Percentiles rank a stretch among this genome's conserved stretches.
phyloP scores from a whole-genome alignment of 2,329 filamentous ascomycete species.

The Ophiostoma australiae region DNA sequence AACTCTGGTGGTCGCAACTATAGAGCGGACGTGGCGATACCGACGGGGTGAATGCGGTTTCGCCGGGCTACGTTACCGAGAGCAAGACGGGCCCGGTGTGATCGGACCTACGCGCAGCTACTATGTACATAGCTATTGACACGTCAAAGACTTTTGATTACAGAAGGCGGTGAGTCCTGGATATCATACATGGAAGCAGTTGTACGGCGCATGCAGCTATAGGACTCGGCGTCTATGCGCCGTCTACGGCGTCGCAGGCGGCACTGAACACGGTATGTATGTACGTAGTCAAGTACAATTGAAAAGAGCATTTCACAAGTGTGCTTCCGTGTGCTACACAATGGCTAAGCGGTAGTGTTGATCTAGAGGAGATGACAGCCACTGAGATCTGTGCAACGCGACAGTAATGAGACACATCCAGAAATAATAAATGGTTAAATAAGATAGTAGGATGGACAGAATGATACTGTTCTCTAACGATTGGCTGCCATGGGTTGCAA shows the following conservation, averaged over 20 bases:
- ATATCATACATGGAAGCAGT: neutral
- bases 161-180: neutral
- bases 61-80: neutral
- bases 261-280: neutral
- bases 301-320: neutral
- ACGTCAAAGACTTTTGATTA: neutral
- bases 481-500: slow-evolving; percentile 8
- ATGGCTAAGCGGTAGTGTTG: neutral
- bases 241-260: neutral
- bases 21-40: neutral
- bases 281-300: neutral
- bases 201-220: neutral
- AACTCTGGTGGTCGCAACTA: too few species aligned
- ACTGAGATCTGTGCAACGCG: slow-evolving; percentile 9
- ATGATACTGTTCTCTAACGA: neutral
- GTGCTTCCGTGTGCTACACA: neutral
- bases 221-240: neutral
- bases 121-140: neutral
- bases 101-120: neutral
- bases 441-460: neutral
- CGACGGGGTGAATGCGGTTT: neutral
- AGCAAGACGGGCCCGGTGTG: neutral
- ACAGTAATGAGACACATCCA: neutral
- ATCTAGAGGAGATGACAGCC: slow-evolving; percentile 2
- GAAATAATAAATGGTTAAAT: neutral